phyloP scores from a whole-genome alignment of 23 red algal genomes.

The Cyanidioschyzon merolae region DNA sequence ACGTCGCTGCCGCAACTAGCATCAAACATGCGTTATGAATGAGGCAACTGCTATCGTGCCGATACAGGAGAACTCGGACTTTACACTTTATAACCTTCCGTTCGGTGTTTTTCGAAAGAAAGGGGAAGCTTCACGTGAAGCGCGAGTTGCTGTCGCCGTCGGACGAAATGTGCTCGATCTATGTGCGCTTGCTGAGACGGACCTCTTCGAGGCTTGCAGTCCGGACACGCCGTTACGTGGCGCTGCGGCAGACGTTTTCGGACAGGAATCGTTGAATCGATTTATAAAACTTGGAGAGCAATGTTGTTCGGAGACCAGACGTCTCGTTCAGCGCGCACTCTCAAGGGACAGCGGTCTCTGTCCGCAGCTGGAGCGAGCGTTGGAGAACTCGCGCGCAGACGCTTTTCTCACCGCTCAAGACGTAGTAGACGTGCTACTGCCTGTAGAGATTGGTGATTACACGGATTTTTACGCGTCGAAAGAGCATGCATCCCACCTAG shows the following conservation, averaged over 20 bases:
- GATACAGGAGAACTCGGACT: constrained; percentile 19
- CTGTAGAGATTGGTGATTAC: constrained; percentile 56
- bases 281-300: constrained; percentile 30
- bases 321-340: constrained; percentile 20
- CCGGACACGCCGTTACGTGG: neutral
- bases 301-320: constrained; percentile 24
- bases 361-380: neutral
- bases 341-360: constrained; percentile 7
- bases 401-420: constrained; percentile 18
- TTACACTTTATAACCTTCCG: constrained; percentile 59
- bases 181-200: constrained; percentile 19
- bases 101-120: constrained; percentile 42
- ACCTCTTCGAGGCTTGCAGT: neutral
- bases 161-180: constrained; percentile 50
- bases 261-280: constrained; percentile 24
- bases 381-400: neutral
- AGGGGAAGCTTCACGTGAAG: neutral
- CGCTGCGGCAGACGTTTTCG: neutral
- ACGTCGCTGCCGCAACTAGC: too few species aligned
- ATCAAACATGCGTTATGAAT: too few species aligned
- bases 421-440: constrained; percentile 38
- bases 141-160: constrained; percentile 41
- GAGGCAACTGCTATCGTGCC: constrained; percentile 16
- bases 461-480: constrained; percentile 70
- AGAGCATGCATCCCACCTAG: constrained; percentile 51